Conservation (phyloP, 164 flowering plant species). For the Sextonia rubra region DNA sequence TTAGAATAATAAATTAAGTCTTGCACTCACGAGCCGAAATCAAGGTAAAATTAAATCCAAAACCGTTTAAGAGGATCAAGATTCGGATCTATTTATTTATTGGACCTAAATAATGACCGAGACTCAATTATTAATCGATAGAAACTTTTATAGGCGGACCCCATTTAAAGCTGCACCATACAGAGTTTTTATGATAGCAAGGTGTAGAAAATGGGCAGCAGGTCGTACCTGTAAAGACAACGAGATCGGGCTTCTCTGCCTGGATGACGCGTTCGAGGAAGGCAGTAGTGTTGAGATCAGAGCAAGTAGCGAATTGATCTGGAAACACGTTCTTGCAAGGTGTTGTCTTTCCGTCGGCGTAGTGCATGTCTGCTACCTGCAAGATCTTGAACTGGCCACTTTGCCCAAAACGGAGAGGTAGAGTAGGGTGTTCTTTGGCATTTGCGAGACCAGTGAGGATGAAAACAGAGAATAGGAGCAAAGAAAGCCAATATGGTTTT, state of each 20-base stretch:
- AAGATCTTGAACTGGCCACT: slow-evolving; percentile 76
- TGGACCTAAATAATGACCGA: no score
- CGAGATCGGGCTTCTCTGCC: slow-evolving; percentile 80
- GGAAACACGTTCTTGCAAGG: slow-evolving; percentile 67
- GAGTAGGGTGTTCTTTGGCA: neutral
- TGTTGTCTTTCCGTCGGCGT: slow-evolving; percentile 59
- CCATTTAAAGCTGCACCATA: no score
- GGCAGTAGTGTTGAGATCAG: slow-evolving; percentile 92
- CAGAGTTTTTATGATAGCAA: no score
- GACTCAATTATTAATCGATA: no score
- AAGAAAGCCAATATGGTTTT: neutral
- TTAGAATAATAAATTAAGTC: no score
- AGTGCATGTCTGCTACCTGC: slow-evolving; percentile 97
- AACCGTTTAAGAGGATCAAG: no score
- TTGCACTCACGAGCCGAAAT: no score
- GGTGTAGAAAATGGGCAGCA: neutral
- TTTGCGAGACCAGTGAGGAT: neutral
- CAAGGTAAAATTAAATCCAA: no score
- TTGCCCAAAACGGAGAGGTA: slow-evolving; percentile 13
- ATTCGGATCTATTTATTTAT: no score
- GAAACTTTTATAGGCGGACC: no score
- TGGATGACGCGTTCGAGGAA: slow-evolving; percentile 61
- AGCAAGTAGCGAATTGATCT: slow-evolving; percentile 46
- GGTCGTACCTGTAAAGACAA: slow-evolving; percentile 74
- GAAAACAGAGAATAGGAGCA: neutral